Percentiles rank a stretch among this genome's conserved stretches.
These are phyloP conservation scores for Martiniozyma asiatica DNA, from an alignment of 1,139 yeast species.

Conservation along the genomic window DNA sequence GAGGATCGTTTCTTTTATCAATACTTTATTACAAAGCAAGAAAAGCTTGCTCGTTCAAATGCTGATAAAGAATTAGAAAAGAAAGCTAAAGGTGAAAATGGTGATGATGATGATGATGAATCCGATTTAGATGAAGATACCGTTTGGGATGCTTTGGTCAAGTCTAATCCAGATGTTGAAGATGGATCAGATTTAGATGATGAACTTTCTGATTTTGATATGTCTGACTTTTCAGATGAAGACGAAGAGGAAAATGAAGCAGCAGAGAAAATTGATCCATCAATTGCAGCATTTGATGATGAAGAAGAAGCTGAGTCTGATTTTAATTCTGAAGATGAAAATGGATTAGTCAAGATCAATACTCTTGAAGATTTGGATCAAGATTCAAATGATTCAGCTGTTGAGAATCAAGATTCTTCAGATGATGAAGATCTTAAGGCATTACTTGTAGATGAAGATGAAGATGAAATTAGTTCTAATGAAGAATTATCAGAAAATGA, in stretches of 20 bases:
- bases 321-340: conserved; percentile 8
- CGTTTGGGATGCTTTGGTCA: conserved; percentile 82
- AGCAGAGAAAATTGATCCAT: conserved; percentile 8
- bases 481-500: conserved; percentile 17
- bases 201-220: conserved; percentile 31
- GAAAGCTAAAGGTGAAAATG: conserved; percentile 23
- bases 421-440: conserved; percentile 23
- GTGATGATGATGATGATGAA: conserved; percentile 26
- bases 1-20: conserved; percentile 87
- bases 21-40: conserved; percentile 59
- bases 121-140: conserved; percentile 63
- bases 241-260: conserved; percentile 24
- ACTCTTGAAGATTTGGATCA: conserved; percentile 15
- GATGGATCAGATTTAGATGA: conserved; percentile 39
- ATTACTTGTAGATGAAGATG: conserved; percentile 22
- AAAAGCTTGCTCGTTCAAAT: conserved; percentile 23
- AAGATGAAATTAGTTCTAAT: conserved; percentile 22
- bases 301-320: no score
- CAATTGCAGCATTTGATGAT: conserved; percentile 4
- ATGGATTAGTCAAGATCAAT: conserved; percentile 8
- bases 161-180: conserved; percentile 74
- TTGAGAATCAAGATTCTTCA: conserved; percentile 21
- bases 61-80: conserved; percentile 23
- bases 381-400: conserved; percentile 18
- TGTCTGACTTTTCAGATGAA: conserved; percentile 25